Evolutionary conservation across 2,329 filamentous ascomycete species (phyloP).

Genomic region (Trichoderma breve): DNA sequence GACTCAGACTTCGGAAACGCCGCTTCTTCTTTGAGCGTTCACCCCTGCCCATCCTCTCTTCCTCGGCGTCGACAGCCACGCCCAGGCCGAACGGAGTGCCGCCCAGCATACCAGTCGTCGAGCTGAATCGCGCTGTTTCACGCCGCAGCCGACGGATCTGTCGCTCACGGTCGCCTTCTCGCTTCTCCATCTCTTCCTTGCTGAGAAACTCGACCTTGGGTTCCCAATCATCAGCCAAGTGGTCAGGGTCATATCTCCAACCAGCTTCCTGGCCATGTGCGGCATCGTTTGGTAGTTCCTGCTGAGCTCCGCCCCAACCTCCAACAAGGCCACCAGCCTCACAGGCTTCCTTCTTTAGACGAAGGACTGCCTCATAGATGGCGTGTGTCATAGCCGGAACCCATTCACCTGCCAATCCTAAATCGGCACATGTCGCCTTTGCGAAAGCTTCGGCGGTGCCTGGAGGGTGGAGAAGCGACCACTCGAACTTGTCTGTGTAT

Average conservation of each 20-base stretch:
- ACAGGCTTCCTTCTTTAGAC: slow-evolving; percentile 93
- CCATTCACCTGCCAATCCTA: slow-evolving; percentile 90
- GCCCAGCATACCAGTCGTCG: slow-evolving; percentile 75
- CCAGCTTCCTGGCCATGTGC: slow-evolving; percentile 79
- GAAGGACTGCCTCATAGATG: slow-evolving; percentile 91
- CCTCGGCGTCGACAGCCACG: slow-evolving; percentile 54
- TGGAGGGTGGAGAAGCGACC: slow-evolving; percentile 88
- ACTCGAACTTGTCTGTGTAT: slow-evolving; percentile 97
- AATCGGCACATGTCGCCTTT: slow-evolving; percentile 85
- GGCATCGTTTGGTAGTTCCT: slow-evolving; percentile 84
- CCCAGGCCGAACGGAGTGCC: slow-evolving; percentile 65
- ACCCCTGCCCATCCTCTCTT: slow-evolving; percentile 87
- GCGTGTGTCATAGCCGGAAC: slow-evolving; percentile 90
- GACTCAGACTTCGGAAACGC: slow-evolving; percentile 84
- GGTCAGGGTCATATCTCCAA: slow-evolving; percentile 93
- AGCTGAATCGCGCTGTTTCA: slow-evolving; percentile 90
- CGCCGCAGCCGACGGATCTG: slow-evolving; percentile 82
- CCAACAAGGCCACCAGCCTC: slow-evolving; percentile 85
- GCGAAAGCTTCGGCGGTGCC: slow-evolving; percentile 92
- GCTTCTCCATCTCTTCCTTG: slow-evolving; percentile 96
- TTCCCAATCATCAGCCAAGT: slow-evolving; percentile 80
- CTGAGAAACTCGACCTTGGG: slow-evolving; percentile 77
- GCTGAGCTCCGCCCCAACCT: slow-evolving; percentile 57
- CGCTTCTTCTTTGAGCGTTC: slow-evolving; percentile 95
- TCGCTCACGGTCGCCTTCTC: slow-evolving; percentile 89